phyloP scores from a whole-genome alignment of 1,284 basidiomycete genomes.

The Amylostereum areolatum region DNA sequence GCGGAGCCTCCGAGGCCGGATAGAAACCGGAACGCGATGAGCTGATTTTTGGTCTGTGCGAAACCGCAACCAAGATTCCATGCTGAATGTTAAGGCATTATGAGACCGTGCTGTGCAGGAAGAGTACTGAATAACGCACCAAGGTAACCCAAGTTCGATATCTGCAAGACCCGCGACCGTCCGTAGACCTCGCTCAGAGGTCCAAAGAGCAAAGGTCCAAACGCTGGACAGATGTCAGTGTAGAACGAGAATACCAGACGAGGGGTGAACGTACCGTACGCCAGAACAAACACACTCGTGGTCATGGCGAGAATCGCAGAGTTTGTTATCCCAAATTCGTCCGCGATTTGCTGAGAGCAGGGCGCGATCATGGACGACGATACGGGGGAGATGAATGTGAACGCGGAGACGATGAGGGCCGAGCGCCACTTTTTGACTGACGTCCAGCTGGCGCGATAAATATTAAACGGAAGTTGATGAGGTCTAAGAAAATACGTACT shows the following conservation, averaged over 20 bases:
- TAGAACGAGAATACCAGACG: slow-evolving; percentile 26
- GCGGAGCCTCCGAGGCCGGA: slow-evolving; percentile 59
- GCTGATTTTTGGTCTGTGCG: slow-evolving; percentile 45
- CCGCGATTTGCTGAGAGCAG: slow-evolving; percentile 43
- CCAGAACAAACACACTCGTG: slow-evolving; percentile 61
- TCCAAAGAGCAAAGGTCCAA: slow-evolving; percentile 46
- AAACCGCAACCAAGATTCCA: slow-evolving; percentile 65
- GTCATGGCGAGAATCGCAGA: slow-evolving; percentile 45
- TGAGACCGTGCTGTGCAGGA: neutral
- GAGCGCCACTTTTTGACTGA: slow-evolving; percentile 56
- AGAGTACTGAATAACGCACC: slow-evolving; percentile 24
- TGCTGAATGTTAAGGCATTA: slow-evolving; percentile 22
- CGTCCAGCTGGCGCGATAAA: slow-evolving; percentile 44
- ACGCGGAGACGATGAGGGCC: slow-evolving; percentile 53
- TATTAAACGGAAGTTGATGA: neutral
- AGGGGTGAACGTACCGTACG: slow-evolving; percentile 37
- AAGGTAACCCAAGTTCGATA: slow-evolving; percentile 47
- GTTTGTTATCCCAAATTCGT: slow-evolving; percentile 46
- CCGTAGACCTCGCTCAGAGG: slow-evolving; percentile 49
- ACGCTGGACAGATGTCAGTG: slow-evolving; percentile 22
- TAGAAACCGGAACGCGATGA: slow-evolving; percentile 60
- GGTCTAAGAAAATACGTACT: slow-evolving; percentile 29
- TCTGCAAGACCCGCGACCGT: slow-evolving; percentile 32
- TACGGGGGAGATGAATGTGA: slow-evolving; percentile 24
- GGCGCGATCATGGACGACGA: slow-evolving; percentile 67